Evolutionary conservation across 2,329 filamentous ascomycete species (phyloP).

Genomic region (Coniochaeta ligniaria): DNA sequence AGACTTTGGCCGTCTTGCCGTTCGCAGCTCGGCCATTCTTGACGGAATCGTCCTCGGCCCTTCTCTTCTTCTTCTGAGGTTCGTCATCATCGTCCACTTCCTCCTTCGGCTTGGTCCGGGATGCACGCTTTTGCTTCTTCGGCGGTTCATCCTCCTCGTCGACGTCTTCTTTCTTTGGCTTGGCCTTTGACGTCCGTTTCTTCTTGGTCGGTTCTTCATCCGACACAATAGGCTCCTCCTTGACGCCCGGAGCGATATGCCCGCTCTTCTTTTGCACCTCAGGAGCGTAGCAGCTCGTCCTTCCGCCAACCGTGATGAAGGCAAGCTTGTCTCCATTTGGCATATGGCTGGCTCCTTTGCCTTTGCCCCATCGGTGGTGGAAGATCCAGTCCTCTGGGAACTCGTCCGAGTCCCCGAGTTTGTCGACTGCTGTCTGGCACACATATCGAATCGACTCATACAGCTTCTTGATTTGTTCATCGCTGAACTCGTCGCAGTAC

Average conservation of each 20-base stretch:
- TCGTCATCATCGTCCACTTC: slow-evolving; percentile 5
- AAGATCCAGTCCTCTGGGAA: slow-evolving; percentile 89
- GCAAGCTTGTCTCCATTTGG: slow-evolving; percentile 81
- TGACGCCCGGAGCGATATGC: slow-evolving; percentile 29
- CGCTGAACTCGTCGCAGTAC: slow-evolving; percentile 74
- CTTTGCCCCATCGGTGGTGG: slow-evolving; percentile 83
- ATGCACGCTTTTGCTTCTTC: slow-evolving; percentile 1
- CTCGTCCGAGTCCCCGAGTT: slow-evolving; percentile 71
- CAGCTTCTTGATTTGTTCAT: slow-evolving; percentile 63
- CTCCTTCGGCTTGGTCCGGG: slow-evolving; percentile 7
- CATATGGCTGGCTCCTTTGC: slow-evolving; percentile 65
- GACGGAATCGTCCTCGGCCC: neutral
- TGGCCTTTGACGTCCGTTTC: slow-evolving; percentile 18
- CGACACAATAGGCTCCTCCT: slow-evolving; percentile 31
- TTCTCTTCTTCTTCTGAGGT: slow-evolving; percentile 6
- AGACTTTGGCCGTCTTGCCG: neutral
- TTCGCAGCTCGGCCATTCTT: slow-evolving; percentile 7
- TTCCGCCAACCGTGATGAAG: slow-evolving; percentile 81
- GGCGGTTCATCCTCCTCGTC: slow-evolving; percentile 4
- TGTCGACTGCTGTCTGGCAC: slow-evolving; percentile 70
- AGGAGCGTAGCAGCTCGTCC: slow-evolving; percentile 86
- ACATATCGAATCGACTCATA: slow-evolving; percentile 71
- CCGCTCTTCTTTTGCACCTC: slow-evolving; percentile 75
- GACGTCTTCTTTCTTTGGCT: slow-evolving; percentile 16
- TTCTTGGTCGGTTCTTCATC: slow-evolving; percentile 15